Conservation (phyloP, 495 filamentous ascomycete species). For the Annulohypoxylon stygium region DNA sequence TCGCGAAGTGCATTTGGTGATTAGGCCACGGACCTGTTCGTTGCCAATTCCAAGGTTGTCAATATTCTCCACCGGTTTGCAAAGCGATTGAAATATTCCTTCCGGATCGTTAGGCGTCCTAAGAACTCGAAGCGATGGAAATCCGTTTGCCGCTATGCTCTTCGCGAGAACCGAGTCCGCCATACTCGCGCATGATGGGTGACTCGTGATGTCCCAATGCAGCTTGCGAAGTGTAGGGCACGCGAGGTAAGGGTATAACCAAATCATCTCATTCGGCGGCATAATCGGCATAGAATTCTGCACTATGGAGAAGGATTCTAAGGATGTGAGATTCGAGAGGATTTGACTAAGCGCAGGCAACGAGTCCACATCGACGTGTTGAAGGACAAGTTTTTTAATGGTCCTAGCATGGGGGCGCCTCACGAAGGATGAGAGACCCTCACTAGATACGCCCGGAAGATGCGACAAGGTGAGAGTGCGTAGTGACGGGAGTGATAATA, state of each 20-base stretch:
- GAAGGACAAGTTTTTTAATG: slow-evolving; percentile 71
- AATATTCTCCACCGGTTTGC: slow-evolving; percentile 64
- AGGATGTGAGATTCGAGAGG: slow-evolving; percentile 71
- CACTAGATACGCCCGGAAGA: slow-evolving; percentile 80
- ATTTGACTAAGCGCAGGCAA: slow-evolving; percentile 80
- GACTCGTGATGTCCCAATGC: slow-evolving; percentile 83
- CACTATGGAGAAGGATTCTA: slow-evolving; percentile 77
- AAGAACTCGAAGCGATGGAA: slow-evolving; percentile 76
- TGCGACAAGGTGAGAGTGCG: slow-evolving; percentile 80
- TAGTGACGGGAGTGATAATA: slow-evolving; percentile 78
- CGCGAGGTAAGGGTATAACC: slow-evolving; percentile 75
- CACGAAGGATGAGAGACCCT: slow-evolving; percentile 80
- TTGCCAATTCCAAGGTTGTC: slow-evolving; percentile 52
- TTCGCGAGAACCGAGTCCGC: slow-evolving; percentile 80
- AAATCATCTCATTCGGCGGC: slow-evolving; percentile 70
- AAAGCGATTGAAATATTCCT: slow-evolving; percentile 77
- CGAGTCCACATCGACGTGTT: slow-evolving; percentile 73
- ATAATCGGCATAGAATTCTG: slow-evolving; percentile 74
- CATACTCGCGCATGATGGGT: slow-evolving; percentile 54
- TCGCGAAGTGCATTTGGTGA: slow-evolving; percentile 44
- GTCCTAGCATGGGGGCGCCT: slow-evolving; percentile 67
- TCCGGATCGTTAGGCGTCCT: slow-evolving; percentile 82
- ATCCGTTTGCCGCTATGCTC: slow-evolving; percentile 76
- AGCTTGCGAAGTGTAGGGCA: slow-evolving; percentile 74
- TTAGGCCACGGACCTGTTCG: slow-evolving; percentile 56